Evolutionary conservation across 257 asterid genomes (phyloP).

Genomic region (Forsythia suspensa): DNA sequence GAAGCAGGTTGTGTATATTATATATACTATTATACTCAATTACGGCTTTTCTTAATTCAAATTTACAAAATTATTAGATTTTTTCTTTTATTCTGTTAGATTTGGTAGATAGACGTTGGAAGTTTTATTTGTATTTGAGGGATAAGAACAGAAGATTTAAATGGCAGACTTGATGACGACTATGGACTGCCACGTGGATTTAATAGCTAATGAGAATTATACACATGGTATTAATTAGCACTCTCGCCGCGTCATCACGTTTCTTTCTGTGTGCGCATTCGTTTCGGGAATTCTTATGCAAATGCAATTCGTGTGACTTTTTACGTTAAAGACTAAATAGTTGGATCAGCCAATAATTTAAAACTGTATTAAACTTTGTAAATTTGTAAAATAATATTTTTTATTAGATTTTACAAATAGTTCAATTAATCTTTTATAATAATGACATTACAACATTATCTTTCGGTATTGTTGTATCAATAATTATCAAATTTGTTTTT

Average conservation of each 20-base stretch:
- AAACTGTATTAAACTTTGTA: too few species aligned
- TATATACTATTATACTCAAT: too few species aligned
- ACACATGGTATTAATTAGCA: conserved; percentile 14
- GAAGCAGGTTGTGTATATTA: too few species aligned
- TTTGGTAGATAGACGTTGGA: neutral
- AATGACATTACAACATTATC: too few species aligned
- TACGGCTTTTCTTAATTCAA: neutral
- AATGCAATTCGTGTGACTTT: neutral
- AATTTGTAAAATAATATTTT: too few species aligned
- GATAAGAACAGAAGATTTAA: conserved; percentile 16
- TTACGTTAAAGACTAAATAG: neutral
- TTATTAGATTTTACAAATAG: too few species aligned
- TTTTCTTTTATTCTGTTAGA: neutral
- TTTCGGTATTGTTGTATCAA: too few species aligned
- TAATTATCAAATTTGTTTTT: too few species aligned
- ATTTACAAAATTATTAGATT: neutral
- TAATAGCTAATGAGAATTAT: neutral
- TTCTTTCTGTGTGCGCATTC: conserved; percentile 13
- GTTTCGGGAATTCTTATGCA: too few species aligned
- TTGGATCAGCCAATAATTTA: too few species aligned
- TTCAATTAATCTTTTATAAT: too few species aligned
- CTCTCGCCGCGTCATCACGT: conserved; percentile 9
- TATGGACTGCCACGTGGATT: conserved; percentile 30
- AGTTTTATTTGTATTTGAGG: neutral
- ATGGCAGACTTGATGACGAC: conserved; percentile 27